A percentile compares a stretch with the other conserved stretches of the same genome.
Conservation (phyloP, 306 rosid genomes). For the Sicyos edulis region DNA sequence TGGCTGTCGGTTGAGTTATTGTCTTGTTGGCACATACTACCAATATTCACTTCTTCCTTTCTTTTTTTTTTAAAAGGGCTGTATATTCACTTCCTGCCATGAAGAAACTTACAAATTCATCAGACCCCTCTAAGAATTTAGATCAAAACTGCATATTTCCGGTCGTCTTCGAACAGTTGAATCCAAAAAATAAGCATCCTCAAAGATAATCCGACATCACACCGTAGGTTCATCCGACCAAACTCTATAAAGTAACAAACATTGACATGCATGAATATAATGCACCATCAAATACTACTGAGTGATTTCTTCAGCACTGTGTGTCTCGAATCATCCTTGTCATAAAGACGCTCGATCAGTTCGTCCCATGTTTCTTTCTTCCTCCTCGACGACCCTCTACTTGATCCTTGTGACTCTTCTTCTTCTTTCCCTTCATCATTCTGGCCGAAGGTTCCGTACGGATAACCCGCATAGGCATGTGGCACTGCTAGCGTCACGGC, state of each 20-base stretch:
- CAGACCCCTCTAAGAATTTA: background rate
- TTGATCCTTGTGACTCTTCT: conserved; percentile 34
- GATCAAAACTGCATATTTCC: background rate
- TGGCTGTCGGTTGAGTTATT: too few species aligned
- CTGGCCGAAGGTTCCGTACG: conserved; percentile 68
- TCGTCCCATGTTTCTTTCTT: conserved; percentile 52
- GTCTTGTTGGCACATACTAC: too few species aligned
- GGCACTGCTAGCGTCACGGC: conserved; percentile 78
- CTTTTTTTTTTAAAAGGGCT: too few species aligned
- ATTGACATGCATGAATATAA: background rate
- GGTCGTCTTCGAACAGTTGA: background rate
- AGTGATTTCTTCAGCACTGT: conserved; percentile 36
- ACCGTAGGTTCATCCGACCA: background rate
- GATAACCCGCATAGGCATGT: conserved; percentile 60
- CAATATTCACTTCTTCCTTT: too few species aligned
- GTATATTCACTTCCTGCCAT: background rate
- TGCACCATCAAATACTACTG: conserved; percentile 20
- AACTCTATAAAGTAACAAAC: background rate
- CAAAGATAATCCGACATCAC: background rate
- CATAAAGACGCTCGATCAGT: conserved; percentile 46
- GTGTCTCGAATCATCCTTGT: conserved; percentile 49
- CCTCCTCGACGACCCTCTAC: conserved; percentile 43
- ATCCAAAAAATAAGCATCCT: background rate
- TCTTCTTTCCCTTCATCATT: conserved; percentile 34
- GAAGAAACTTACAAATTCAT: background rate